phyloP scores from a whole-genome alignment of 2,329 filamentous ascomycete species.

The Cladosporium sp. region DNA sequence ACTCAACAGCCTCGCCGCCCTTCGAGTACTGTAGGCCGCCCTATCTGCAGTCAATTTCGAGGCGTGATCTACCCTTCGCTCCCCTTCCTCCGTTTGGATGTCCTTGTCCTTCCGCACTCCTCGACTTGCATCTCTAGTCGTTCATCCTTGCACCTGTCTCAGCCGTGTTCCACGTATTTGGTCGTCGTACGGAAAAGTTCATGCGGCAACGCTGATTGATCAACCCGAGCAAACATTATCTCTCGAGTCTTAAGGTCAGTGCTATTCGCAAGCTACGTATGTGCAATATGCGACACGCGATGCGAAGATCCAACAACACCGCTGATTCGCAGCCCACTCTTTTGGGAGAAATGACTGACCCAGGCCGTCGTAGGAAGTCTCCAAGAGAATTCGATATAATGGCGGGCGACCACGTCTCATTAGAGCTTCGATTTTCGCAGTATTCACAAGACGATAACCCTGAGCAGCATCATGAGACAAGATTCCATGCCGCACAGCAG shows the following conservation, averaged over 20 bases:
- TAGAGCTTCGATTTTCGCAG: background rate
- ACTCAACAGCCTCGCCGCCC: conserved; percentile 13
- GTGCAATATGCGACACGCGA: background rate
- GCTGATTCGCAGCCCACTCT: conserved; percentile 15
- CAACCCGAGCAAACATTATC: conserved; percentile 9
- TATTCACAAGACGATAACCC: background rate
- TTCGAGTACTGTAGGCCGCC: conserved; percentile 16
- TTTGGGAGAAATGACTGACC: conserved; percentile 1
- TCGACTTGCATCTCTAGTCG: conserved; percentile 12
- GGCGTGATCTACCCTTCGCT: conserved; percentile 5
- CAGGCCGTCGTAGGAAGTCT: background rate
- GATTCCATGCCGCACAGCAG: background rate
- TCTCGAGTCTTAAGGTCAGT: conserved; percentile 2
- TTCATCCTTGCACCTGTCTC: conserved; percentile 19
- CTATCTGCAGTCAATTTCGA: background rate
- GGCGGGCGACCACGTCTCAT: background rate
- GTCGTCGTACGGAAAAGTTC: conserved; percentile 2
- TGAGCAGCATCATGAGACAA: background rate
- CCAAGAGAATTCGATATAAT: background rate
- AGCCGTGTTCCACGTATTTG: conserved; percentile 8
- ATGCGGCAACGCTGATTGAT: conserved; percentile 1
- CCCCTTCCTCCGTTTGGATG: background rate
- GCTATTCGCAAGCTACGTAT: background rate
- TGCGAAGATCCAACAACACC: background rate
- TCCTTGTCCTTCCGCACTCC: conserved; percentile 3